Base-by-base conservation (phyloP, 768 basidiomycete species). In the Agrocybe chaxingu region DNA sequence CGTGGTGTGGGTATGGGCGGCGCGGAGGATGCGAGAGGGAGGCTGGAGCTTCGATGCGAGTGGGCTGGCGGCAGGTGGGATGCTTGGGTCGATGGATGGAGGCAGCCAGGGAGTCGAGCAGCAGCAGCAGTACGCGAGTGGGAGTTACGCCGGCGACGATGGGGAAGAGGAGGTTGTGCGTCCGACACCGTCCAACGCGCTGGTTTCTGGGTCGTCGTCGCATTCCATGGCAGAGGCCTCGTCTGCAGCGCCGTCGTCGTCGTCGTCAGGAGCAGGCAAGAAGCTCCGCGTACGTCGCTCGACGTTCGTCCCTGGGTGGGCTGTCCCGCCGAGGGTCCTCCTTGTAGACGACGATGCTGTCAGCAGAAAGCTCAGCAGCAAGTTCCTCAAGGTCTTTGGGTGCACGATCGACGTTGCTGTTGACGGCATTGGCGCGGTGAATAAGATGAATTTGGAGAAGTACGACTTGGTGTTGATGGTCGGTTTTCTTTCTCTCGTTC, bases 391-490 rank as follows among this genome's bases (percentile, higher is more conserved):
- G 70, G 89, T 97, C 39, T 94, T 95, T 68, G 96, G 96, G 35
- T 97, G 95, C 67, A 84, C 85, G 59, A 93, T 88, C 49, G 96
- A 98, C 59, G 88, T 96, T 36, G 96, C 94, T 1, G 91, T 94
- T 34, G 93, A 98, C 64, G 96, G 95, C 0, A 81, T 92, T 4
- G 84, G 82, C 1, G 96, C 96, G 0, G 93, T 98, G 47, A 87
- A 88, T 59, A 96, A 92, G 79, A 97, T 98, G 92, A 95, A 96
- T 69, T 65, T 89, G 65, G 91, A 90, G 60, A 93, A 94, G 73
- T 98, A 97, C 66, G 96, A 98, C 68, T 67, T 98, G 62, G 93
- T 97, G 54, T 66, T 98, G 51, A 98, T 98, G 95, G 91, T 90
- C 57, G 38, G 83, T 74, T 57, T 56, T 47, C 50, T 37, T 47